Evolutionary conservation across 192 early-diverging fungal genomes (phyloP), one percentile per base, ranked within the genome.

Genomic region (Endogone sp.): DNA sequence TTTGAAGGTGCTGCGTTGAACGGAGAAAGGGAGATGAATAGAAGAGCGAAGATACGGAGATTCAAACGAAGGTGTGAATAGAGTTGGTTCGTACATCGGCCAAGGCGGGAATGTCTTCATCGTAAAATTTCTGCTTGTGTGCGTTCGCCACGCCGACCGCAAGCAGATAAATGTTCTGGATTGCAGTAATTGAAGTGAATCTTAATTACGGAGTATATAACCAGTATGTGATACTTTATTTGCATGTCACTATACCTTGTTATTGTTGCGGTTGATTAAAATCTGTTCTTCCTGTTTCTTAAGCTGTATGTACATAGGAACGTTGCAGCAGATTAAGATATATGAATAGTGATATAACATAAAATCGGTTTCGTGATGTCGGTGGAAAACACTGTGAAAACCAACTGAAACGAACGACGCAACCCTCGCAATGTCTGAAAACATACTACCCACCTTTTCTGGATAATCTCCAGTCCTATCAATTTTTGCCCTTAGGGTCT

Each of bases 91-190:
- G 77, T 83, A 89, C 86, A 71, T 86, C 76, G 0, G 86, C 73
- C 6, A 91, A 58, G 27, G 66, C 77, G 9, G 90, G 90, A 49
- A 93, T 64, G 62, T 91, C 89, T 10, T 70, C 75, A 30, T 86
- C 73, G 66, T 82, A 89, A 65, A 88, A 90, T 64, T 86, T 84
- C 60, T 76, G 64, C 28, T 90, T 85, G 44, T 82, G 78, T 25
- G 89, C 82, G 67, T 93, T 91, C 8, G 90, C 77, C 11, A 82
- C 80, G 21, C 72, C 81, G 49, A 93, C 67, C 2, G 85, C 66
- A 24, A 93, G 71, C 23, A 92, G 68, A 66, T 93, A 92, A 6
- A 86, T 60, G 65, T 91, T 93, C 88, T 92, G 76, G 16, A 49
- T 49, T 49, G 16, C n/a, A n/a, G n/a, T n/a, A n/a, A n/a, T n/a